Evolutionary conservation across 257 asterid genomes (phyloP).

Genomic region (Salvia splendens): DNA sequence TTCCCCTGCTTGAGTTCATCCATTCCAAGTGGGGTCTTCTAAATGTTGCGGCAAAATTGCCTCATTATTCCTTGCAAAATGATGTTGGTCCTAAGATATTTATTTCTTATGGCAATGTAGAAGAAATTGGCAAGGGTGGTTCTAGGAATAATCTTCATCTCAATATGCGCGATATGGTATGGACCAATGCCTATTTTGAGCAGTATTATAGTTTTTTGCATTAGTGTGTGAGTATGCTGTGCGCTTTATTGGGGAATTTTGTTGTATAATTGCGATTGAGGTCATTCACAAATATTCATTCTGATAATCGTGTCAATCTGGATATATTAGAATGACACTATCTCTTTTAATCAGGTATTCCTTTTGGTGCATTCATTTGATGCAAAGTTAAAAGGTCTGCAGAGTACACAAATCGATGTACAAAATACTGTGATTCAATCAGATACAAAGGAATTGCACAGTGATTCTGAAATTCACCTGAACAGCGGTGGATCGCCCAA

Average conservation of each 20-base stretch:
- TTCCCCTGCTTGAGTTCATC: slow-evolving; percentile 91
- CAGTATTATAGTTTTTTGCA: background rate
- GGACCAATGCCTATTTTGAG: slow-evolving; percentile 23
- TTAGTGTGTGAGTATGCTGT: slow-evolving; percentile 2
- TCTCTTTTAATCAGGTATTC: slow-evolving; percentile 60
- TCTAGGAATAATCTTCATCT: slow-evolving; percentile 78
- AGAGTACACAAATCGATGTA: slow-evolving; percentile 41
- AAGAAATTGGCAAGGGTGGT: slow-evolving; percentile 67
- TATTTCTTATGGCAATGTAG: slow-evolving; percentile 71
- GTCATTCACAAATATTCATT: slow-evolving; percentile 7
- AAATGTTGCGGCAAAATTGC: slow-evolving; percentile 95
- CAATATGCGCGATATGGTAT: slow-evolving; percentile 93
- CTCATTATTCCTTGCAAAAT: slow-evolving; percentile 95
- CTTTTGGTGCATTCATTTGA: slow-evolving; percentile 71
- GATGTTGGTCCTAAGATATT: slow-evolving; percentile 95
- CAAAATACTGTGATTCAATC: slow-evolving; percentile 44
- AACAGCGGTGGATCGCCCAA: slow-evolving; percentile 41
- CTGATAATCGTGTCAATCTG: slow-evolving; percentile 17
- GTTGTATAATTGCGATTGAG: background rate
- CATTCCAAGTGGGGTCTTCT: slow-evolving; percentile 99
- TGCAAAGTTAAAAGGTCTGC: slow-evolving; percentile 49
- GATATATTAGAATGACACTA: slow-evolving; percentile 29
- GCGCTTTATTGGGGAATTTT: background rate
- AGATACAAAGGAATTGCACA: slow-evolving; percentile 41
- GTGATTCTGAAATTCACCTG: slow-evolving; percentile 39